A percentile compares a stretch with the other conserved stretches of the same genome.
Conservation (phyloP, 768 basidiomycete species). For the Kwoniella mangroviensis region DNA sequence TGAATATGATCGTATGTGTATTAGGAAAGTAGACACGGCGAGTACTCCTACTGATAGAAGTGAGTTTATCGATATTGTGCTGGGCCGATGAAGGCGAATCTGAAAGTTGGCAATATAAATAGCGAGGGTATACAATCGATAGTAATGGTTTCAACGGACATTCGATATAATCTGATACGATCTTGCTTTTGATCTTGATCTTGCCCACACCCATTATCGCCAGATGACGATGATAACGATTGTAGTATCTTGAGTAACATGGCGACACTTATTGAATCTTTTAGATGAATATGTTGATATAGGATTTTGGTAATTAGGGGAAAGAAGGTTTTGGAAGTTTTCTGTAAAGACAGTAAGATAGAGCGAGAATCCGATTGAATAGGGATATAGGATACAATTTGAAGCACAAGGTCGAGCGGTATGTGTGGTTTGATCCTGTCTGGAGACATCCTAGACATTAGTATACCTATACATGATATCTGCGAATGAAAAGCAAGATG, state of each 20-base stretch:
- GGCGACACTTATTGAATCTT: background rate
- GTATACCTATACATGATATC: no score
- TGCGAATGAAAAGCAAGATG: no score
- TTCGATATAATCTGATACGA: background rate
- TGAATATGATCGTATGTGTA: no score
- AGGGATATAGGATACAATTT: background rate
- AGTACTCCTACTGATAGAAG: no score
- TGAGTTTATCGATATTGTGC: no score
- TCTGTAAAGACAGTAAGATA: background rate
- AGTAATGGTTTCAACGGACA: background rate
- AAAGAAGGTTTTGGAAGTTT: background rate
- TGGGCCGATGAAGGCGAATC: no score
- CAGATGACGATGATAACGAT: no score
- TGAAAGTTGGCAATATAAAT: background rate
- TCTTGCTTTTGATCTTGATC: background rate
- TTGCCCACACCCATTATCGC: no score
- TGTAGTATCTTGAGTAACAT: background rate
- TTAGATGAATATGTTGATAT: background rate
- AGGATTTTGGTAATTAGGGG: background rate
- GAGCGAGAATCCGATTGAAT: background rate
- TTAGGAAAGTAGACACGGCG: no score
- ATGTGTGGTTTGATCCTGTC: background rate
- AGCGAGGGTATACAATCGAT: background rate
- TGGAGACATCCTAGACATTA: no score
- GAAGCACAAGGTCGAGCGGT: background rate